Evolutionary conservation across 2,329 filamentous ascomycete species (phyloP).

Genomic region (Aspergillus versicolor): DNA sequence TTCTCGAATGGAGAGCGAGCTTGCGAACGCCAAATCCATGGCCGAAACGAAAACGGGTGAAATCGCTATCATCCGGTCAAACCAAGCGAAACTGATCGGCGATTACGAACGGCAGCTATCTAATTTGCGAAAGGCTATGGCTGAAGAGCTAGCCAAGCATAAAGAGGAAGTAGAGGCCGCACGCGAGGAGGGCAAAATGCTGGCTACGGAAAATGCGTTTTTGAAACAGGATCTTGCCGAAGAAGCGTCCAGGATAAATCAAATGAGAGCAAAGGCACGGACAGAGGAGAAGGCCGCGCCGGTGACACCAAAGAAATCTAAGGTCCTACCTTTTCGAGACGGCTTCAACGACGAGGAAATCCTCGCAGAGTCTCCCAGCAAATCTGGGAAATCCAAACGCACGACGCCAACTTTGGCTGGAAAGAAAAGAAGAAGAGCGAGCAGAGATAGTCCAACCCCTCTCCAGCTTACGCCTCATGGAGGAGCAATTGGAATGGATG

Average conservation of each 20-base stretch:
- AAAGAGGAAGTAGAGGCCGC: conserved; percentile 56
- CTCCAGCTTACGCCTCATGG: conserved; percentile 41
- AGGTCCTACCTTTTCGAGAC: conserved; percentile 53
- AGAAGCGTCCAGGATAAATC: conserved; percentile 51
- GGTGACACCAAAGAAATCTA: conserved; percentile 53
- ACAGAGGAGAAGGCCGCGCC: conserved; percentile 39
- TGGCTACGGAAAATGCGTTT: conserved; percentile 60
- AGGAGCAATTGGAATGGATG: conserved; percentile 26
- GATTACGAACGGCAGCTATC: conserved; percentile 55
- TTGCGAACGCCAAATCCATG: conserved; percentile 40
- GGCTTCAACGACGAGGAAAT: conserved; percentile 65
- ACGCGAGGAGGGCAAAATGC: conserved; percentile 55
- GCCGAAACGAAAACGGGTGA: conserved; percentile 58
- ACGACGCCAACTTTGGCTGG: conserved; percentile 56
- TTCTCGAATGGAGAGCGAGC: conserved; percentile 38
- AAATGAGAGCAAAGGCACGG: conserved; percentile 37
- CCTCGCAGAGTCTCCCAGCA: conserved; percentile 55
- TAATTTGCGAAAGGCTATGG: conserved; percentile 54
- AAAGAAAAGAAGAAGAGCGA: conserved; percentile 57
- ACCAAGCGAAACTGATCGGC: conserved; percentile 53
- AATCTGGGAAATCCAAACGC: conserved; percentile 49
- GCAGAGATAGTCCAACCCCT: conserved; percentile 54
- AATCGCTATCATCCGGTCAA: conserved; percentile 60
- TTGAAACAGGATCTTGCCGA: conserved; percentile 60
- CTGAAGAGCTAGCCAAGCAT: conserved; percentile 53